Conservation (phyloP, 2,329 filamentous ascomycete genomes). For the Arthrobotrys sinensis region DNA sequence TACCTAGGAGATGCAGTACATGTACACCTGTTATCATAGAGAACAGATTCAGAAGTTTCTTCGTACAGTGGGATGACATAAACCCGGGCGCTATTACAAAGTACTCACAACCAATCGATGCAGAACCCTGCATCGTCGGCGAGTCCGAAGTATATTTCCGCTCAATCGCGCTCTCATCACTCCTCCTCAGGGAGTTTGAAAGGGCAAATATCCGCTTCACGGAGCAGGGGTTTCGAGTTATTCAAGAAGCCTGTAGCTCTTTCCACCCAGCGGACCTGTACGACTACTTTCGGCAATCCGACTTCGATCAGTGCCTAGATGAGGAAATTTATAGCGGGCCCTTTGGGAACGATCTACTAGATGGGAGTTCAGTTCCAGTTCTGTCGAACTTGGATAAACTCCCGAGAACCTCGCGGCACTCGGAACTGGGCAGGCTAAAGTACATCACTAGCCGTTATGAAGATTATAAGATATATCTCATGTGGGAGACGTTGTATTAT, state of each 20-base stretch:
- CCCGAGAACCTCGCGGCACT: too few relatives aligned
- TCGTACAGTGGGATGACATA: not conserved
- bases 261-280: not conserved
- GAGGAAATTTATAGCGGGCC: too few relatives aligned
- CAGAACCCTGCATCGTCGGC: not conserved
- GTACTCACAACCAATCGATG: not conserved
- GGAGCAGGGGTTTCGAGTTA: not conserved
- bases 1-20: too few relatives aligned
- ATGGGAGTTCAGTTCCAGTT: too few relatives aligned
- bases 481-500: conserved; percentile 3
- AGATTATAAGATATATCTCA: not conserved
- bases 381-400: too few relatives aligned
- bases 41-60: not conserved
- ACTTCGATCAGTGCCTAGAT: not conserved
- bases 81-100: not conserved
- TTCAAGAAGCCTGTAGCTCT: not conserved
- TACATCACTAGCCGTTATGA: not conserved
- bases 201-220: not conserved
- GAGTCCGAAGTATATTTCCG: not conserved
- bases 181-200: not conserved
- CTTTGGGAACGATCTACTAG: too few relatives aligned
- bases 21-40: too few relatives aligned
- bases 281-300: too few relatives aligned
- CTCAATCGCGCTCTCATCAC: not conserved
- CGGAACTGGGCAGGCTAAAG: too few relatives aligned